Evolutionary conservation across 2,329 filamentous ascomycete species (phyloP).

Genomic region (Passalora sequoiae): DNA sequence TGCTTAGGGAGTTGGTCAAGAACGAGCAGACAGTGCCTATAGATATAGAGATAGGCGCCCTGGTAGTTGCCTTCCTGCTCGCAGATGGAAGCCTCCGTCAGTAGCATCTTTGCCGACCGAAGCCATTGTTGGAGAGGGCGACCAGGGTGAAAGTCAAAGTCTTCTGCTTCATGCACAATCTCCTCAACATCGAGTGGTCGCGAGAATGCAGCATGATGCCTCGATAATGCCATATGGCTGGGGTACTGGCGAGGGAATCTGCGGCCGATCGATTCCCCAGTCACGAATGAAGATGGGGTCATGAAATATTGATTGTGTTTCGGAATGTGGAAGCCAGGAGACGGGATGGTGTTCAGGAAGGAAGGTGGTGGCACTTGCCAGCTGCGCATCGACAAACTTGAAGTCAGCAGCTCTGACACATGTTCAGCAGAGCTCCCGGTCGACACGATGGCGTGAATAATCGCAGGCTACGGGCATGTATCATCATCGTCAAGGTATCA

Average conservation of each 20-base stretch:
- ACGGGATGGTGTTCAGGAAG: no score
- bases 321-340: no score
- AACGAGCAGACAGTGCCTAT: constrained; percentile 81
- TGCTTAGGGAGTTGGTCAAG: constrained; percentile 69
- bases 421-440: no score
- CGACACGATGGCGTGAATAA: no score
- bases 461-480: no score
- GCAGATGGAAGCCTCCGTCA: constrained; percentile 70
- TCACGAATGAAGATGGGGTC: no score
- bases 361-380: no score
- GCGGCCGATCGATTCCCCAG: no score
- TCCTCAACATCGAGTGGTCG: constrained; percentile 59
- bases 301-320: no score
- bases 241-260: not conserved
- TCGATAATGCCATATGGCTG: constrained; percentile 27
- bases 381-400: no score
- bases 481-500: no score
- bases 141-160: constrained; percentile 73
- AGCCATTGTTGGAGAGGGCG: constrained; percentile 58
- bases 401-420: no score
- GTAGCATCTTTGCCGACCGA: constrained; percentile 28
- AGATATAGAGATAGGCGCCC: constrained; percentile 85
- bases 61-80: constrained; percentile 78
- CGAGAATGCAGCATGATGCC: constrained; percentile 25
- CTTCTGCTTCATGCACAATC: constrained; percentile 67